Conservation (phyloP, 164 flowering plant genomes). For the Kingdonia uniflora region DNA sequence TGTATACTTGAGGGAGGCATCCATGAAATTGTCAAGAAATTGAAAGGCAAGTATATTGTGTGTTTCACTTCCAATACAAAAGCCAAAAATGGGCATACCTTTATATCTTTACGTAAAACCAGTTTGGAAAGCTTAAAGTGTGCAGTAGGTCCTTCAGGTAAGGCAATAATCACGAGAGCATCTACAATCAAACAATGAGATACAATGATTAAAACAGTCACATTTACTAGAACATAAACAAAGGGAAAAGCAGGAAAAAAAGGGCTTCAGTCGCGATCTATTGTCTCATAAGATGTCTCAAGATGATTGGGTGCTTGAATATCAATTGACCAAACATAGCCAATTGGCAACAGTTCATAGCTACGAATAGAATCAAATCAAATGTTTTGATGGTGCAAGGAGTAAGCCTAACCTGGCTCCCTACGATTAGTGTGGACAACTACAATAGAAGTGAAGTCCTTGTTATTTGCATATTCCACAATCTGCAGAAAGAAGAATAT, state of each 20-base stretch:
- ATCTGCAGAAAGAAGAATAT: conserved; percentile 35
- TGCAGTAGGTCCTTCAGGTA: conserved; percentile 95
- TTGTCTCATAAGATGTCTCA: too few species aligned
- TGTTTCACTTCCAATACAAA: too few species aligned
- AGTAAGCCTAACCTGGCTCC: conserved; percentile 59
- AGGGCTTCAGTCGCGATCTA: too few species aligned
- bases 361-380: too few species aligned
- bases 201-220: neutral
- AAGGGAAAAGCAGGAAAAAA: neutral
- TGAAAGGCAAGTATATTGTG: too few species aligned
- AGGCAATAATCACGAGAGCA: conserved; percentile 65
- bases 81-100: conserved; percentile 30
- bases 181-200: conserved; percentile 25
- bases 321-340: too few species aligned
- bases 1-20: too few species aligned
- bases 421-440: conserved; percentile 91
- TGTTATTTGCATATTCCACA: conserved; percentile 68
- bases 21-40: too few species aligned
- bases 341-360: neutral
- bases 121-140: conserved; percentile 90
- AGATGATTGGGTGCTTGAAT: too few species aligned
- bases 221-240: too few species aligned
- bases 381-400: neutral
- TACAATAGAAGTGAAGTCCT: conserved; percentile 73
- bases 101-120: conserved; percentile 77